A percentile compares a stretch with the other conserved stretches of the same genome.
phyloP scores from a whole-genome alignment of 2,329 filamentous ascomycete genomes.

The Xylariomycetidae sp. region DNA sequence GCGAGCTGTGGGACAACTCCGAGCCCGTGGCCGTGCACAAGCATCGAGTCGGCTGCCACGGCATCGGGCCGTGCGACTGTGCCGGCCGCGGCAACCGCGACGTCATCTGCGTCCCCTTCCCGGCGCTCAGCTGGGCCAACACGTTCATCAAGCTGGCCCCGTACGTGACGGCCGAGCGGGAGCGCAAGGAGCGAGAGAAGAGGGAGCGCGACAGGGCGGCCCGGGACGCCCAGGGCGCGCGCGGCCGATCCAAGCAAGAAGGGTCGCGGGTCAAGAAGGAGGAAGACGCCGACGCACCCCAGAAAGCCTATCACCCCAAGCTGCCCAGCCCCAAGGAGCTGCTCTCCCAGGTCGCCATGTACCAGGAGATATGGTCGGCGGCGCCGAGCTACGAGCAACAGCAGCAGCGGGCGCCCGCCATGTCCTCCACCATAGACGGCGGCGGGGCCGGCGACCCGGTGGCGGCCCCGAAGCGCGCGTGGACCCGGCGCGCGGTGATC shows the following conservation, averaged over 20 bases:
- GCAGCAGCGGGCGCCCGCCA: constrained; percentile 4
- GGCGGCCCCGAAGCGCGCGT: constrained; percentile 28
- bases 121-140: constrained; percentile 53
- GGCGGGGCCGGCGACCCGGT: constrained; percentile 2
- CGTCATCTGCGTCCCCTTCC: constrained; percentile 54
- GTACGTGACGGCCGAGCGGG: constrained; percentile 36
- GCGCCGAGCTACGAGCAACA: constrained; percentile 32
- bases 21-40: constrained; percentile 46
- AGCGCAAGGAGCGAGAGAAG: constrained; percentile 19
- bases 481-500: constrained; percentile 55
- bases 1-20: constrained; percentile 39
- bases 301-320: constrained; percentile 12
- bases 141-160: constrained; percentile 53
- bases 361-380: constrained; percentile 60
- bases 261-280: constrained; percentile 24
- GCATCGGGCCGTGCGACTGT: constrained; percentile 44
- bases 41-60: constrained; percentile 49
- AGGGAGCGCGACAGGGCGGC: constrained; percentile 19
- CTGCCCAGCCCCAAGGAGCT: constrained; percentile 42
- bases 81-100: constrained; percentile 37
- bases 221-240: constrained; percentile 17
- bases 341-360: constrained; percentile 59
- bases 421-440: constrained; percentile 11
- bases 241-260: constrained; percentile 21
- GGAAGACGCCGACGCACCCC: constrained; percentile 21